These are phyloP conservation scores for Ophiostoma ips DNA, from an alignment of 2,329 filamentous ascomycete genomes.

Conservation along the genomic window DNA sequence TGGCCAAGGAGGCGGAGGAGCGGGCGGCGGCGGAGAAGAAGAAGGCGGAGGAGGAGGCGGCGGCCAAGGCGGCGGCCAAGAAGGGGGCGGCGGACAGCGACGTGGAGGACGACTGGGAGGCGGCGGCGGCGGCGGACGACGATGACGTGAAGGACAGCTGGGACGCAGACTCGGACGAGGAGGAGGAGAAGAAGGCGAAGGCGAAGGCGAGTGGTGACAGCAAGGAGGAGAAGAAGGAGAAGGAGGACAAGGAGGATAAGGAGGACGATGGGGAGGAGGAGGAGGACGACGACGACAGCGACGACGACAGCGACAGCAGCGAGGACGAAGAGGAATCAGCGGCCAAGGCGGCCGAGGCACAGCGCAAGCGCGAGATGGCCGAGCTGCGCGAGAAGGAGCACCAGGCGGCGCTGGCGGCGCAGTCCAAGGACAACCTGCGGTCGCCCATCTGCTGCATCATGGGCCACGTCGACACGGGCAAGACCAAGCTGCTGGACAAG, in stretches of 20 bases:
- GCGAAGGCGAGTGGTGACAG: neutral
- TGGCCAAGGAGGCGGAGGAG: conserved; percentile 46
- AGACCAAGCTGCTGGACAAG: conserved; percentile 98
- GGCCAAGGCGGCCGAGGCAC: conserved; percentile 55
- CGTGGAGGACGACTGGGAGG: conserved; percentile 79
- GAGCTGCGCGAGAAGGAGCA: conserved; percentile 80
- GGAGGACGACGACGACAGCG: conserved; percentile 18
- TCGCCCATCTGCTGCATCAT: conserved; percentile 99
- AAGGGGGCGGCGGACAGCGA: conserved; percentile 38
- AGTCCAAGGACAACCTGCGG: conserved; percentile 86
- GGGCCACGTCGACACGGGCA: conserved; percentile 98
- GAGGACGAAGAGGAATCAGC: conserved; percentile 65
- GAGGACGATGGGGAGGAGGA: conserved; percentile 7
- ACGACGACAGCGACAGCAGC: conserved; percentile 45
- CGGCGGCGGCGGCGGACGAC: conserved; percentile 52
- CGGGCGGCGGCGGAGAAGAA: conserved; percentile 39
- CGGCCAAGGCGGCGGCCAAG: conserved; percentile 23
- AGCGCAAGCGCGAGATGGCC: conserved; percentile 76
- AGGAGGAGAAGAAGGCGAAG: conserved; percentile 33
- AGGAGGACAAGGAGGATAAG: conserved; percentile 23
- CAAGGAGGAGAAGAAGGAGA: conserved; percentile 19
- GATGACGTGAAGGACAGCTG: conserved; percentile 84
- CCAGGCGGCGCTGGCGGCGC: conserved; percentile 78
- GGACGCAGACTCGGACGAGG: conserved; percentile 75
- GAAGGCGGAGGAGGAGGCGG: conserved; percentile 42